Evolutionary conservation across 306 rosid genomes (phyloP), one percentile per base, ranked within the genome.

Genomic region (Fragaria ananassa): DNA sequence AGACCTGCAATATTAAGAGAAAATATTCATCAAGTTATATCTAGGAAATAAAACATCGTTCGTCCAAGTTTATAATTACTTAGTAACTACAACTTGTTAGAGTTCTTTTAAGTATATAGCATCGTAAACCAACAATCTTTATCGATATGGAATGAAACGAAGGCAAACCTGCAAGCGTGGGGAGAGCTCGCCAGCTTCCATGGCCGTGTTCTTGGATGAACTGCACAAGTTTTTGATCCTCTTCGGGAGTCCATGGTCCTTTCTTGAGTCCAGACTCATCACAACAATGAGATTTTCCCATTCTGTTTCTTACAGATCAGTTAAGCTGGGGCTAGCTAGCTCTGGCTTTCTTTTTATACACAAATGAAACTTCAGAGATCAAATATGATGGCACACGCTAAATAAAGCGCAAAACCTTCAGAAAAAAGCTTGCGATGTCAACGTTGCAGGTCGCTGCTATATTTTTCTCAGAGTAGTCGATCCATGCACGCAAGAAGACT

Each of bases 181-280:
- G 96, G 74, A 93, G 96, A 12, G 92, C 91, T 79, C 97, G 85
- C 98, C 96, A 91, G 75, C 97, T 93, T 68, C 93, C 96, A 85
- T 88, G 90, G 76, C 93, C 98, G 72, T 93, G 91, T 82, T 84
- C 70, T 39, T 89, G 78, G 72, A 93, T 91, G 86, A 87, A 87
- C 4, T 86, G 79, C 15, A 93, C 90, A 42, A 93, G 93, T 87
- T 89, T 80, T 39, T 93, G 82, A 78, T 93, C 97, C 79, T 89
- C 96, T 76, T 91, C 97, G 49, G 93, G 88, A 68, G 93, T 91
- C 98, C 93, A 93, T 0, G 98, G 96, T 57, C 98, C 98, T 84
- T 88, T 87, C 84, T 91, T 93, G 25, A 91, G 89, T 79, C 93
- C 93, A 87, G 65, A 85, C 61, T 91, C 97, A 72, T 93, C 97